These are phyloP conservation scores for Aspergillus baeticus DNA, from an alignment of 495 filamentous ascomycete genomes.

Conservation along the genomic window DNA sequence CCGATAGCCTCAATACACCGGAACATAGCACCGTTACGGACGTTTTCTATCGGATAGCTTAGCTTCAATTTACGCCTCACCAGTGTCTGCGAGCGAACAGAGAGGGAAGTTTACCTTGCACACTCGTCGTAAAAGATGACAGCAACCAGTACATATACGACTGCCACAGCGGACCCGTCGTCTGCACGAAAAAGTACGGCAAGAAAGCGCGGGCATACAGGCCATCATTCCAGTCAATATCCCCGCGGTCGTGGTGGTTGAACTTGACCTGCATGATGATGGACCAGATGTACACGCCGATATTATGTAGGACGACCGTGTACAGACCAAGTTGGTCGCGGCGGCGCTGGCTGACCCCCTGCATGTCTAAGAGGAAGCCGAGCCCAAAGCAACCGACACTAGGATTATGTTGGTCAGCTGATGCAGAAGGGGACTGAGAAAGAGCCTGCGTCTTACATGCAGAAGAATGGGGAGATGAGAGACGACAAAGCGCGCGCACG, in stretches of 20 bases:
- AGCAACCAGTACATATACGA: constrained; percentile 36
- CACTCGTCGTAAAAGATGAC: constrained; percentile 30
- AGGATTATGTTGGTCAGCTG: no score
- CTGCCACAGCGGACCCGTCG: constrained; percentile 30
- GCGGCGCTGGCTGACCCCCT: constrained; percentile 27
- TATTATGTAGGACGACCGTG: constrained; percentile 26
- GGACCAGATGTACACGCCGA: constrained; percentile 32
- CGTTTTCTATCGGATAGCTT: constrained; percentile 20
- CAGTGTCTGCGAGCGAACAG: neutral
- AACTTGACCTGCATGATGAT: constrained; percentile 30
- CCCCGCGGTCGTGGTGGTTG: constrained; percentile 23
- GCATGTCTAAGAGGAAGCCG: constrained; percentile 32
- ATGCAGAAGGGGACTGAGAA: no score
- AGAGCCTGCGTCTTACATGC: no score
- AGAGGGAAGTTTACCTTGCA: constrained; percentile 19
- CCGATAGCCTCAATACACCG: constrained; percentile 31
- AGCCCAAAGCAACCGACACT: constrained; percentile 33
- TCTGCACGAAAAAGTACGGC: constrained; percentile 35
- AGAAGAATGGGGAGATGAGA: constrained; percentile 32
- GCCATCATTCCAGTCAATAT: constrained; percentile 27
- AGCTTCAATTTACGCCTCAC: no score
- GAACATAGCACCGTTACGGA: constrained; percentile 31
- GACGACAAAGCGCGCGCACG: constrained; percentile 30
- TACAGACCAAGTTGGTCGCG: constrained; percentile 31
- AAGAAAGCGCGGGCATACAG: constrained; percentile 27